Percentiles rank a stretch among this genome's conserved stretches.
Evolutionary conservation across 371 early-diverging fungal species (phyloP).

Genomic region (Gilbertella persicaria): DNA sequence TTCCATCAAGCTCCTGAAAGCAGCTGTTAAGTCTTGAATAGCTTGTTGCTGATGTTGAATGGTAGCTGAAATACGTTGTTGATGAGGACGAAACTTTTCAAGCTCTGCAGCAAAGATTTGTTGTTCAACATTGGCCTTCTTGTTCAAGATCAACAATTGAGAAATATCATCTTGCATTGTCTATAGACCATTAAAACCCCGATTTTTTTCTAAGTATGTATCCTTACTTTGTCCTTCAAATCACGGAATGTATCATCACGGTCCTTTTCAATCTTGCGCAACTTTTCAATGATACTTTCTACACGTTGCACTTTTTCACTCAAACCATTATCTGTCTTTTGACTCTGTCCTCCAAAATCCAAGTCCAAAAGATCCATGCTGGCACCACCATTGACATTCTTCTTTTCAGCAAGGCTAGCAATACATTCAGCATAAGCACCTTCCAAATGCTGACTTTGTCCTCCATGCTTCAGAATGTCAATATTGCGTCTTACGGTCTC

Average conservation of each 20-base stretch:
- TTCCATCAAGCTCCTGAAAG: conserved; percentile 77
- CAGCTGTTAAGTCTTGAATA: conserved; percentile 72
- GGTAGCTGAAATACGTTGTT: conserved; percentile 73
- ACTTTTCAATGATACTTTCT: conserved; percentile 70
- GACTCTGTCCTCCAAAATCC: conserved; percentile 46
- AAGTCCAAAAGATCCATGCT: conserved; percentile 65
- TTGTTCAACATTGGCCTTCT: conserved; percentile 75
- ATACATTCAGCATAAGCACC: conserved; percentile 63
- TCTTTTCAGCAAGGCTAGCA: conserved; percentile 25
- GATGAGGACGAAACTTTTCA: conserved; percentile 84
- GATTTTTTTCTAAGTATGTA: too few relatives aligned
- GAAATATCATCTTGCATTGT: conserved; percentile 90
- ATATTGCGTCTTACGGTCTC: conserved; percentile 57
- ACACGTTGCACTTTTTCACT: conserved; percentile 62
- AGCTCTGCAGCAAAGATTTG: conserved; percentile 89
- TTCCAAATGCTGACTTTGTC: conserved; percentile 63
- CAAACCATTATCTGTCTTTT: conserved; percentile 28
- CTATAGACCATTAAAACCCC: conserved; percentile 38
- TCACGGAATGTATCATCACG: conserved; percentile 77
- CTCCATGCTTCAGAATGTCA: conserved; percentile 58
- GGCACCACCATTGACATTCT: conserved; percentile 26
- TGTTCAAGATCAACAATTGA: conserved; percentile 78
- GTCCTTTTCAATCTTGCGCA: conserved; percentile 79
- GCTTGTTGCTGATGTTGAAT: conserved; percentile 77
- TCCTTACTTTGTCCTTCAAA: conserved; percentile 75